Base-by-base conservation (phyloP, 768 basidiomycete genomes). In the Candolleomyces eurysporus region DNA sequence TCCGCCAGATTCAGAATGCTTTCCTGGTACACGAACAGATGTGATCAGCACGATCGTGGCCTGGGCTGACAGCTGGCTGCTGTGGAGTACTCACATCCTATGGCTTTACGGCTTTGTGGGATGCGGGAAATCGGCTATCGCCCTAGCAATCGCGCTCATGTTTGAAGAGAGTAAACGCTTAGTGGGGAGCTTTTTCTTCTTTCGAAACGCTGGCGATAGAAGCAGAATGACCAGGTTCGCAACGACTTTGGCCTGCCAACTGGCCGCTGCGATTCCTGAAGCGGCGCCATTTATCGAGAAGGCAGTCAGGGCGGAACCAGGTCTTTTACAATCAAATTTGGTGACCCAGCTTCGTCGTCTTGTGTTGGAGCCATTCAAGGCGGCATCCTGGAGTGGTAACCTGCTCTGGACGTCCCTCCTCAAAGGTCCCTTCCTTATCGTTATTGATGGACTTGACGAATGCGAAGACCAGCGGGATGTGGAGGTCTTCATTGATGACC, bases 381-480 rank as follows among this genome's bases (percentile, higher is more conserved):
- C 39, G n/a, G 54, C 26, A 4, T 22, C 22, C 4, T 17, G 36
- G 11, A 36, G 36, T 8, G 8, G 36, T 6, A 1, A 1, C 22
- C 40, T 26, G 2, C 26, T 26, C 26, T 26, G 26, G 26, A 26
- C 26, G 26, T 26, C 26, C 26, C 26, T 26, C 26, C 2, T 26
- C 26, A 26, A 26, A 17, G 14, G 40, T 4, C 40, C 54, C 31
- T 56, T 17, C 40, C 36, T 56, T 39, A 56, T 56, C 40, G 22
- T 56, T 36, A 6, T 56, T 17, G 54, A 56, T 43, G 54, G 54
- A 5, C 19, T 56, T 17, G 54, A 56, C 40, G 54, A 56, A 43
- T 56, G 54, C 26, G 54, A 56, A 6, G 54, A 56, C 40, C 36
- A 14, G 6, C 36, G 6, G 11, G 3, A 36, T 2, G 36, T 36